Evolutionary conservation across 2,329 filamentous ascomycete species (phyloP).

Genomic region (Colletotrichum falcatum): DNA sequence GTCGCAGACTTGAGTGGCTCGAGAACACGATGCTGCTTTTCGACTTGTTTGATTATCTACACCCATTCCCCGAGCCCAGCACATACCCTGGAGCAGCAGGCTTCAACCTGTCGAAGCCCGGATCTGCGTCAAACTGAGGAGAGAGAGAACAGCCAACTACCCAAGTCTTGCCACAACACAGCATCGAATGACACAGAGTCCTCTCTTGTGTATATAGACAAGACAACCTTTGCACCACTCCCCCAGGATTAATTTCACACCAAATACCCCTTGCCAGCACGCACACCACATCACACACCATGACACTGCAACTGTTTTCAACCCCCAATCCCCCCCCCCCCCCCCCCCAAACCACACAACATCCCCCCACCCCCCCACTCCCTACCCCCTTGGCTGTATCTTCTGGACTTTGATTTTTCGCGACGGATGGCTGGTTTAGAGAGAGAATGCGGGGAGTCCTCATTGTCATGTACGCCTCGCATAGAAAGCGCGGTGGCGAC

Average conservation of each 20-base stretch:
- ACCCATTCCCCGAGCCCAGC: conserved; percentile 30
- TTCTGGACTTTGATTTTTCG: conserved; percentile 42
- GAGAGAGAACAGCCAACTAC: conserved; percentile 36
- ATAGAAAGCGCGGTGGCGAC: conserved; percentile 39
- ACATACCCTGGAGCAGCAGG: conserved; percentile 39
- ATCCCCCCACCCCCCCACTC: too few relatives aligned
- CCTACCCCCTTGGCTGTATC: conserved; percentile 40
- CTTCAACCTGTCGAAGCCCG: conserved; percentile 30
- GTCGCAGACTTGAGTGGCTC: conserved; percentile 57
- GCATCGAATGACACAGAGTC: conserved; percentile 38
- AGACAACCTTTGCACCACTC: conserved; percentile 31
- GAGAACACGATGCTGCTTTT: conserved; percentile 11
- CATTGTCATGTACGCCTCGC: conserved; percentile 43
- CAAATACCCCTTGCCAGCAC: conserved; percentile 41
- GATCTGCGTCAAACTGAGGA: conserved; percentile 40
- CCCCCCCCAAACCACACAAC: not conserved
- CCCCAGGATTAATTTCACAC: conserved; percentile 40
- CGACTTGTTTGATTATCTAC: conserved; percentile 39
- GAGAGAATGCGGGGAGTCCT: conserved; percentile 37
- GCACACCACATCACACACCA: conserved; percentile 32
- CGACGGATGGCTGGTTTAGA: conserved; percentile 42
- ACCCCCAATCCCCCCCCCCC: conserved; percentile 3
- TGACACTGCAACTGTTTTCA: conserved; percentile 35
- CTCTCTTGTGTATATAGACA: conserved; percentile 43
- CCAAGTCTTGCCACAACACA: conserved; percentile 40